Percentiles rank a stretch among this genome's conserved stretches.
These are phyloP conservation scores for Aphelidium insulamus DNA, from an alignment of 371 early-diverging fungal species.

Conservation along the genomic window DNA sequence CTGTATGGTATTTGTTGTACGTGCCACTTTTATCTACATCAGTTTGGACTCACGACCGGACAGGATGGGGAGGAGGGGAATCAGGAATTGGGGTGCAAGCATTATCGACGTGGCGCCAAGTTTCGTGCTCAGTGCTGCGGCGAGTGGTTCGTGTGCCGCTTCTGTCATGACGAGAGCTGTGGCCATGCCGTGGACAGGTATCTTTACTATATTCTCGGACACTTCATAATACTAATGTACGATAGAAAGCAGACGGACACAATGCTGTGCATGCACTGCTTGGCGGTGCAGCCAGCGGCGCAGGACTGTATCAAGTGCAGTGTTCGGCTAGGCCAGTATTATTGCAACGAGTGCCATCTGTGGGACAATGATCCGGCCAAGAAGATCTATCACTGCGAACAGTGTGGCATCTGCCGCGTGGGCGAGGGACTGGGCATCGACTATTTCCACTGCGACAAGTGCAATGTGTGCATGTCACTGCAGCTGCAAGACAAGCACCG, in stretches of 20 bases:
- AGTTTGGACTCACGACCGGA: not conserved
- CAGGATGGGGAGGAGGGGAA: constrained; percentile 22
- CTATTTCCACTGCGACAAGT: constrained; percentile 83
- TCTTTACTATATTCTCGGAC: not conserved
- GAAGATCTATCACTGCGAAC: constrained; percentile 72
- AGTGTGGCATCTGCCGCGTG: constrained; percentile 80
- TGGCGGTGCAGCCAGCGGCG: constrained; percentile 48
- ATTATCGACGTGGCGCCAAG: constrained; percentile 72
- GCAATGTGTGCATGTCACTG: constrained; percentile 77
- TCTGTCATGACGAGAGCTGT: constrained; percentile 82
- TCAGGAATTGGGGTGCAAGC: constrained; percentile 57
- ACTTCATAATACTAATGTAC: not conserved
- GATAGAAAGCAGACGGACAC: constrained; percentile 40
- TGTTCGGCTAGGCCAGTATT: constrained; percentile 44
- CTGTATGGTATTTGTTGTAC: not conserved
- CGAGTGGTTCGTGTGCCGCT: constrained; percentile 69
- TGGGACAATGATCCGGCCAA: constrained; percentile 70
- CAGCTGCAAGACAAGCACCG: constrained; percentile 49
- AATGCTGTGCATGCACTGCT: constrained; percentile 88
- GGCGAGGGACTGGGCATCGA: constrained; percentile 56
- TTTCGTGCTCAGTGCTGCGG: constrained; percentile 82
- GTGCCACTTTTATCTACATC: not conserved
- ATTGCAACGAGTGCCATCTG: constrained; percentile 76
- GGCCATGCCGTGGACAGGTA: constrained; percentile 75
- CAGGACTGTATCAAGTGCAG: constrained; percentile 53